Conservation (phyloP, 805 yeast species). For the Wickerhamiella kurtzmanii region DNA sequence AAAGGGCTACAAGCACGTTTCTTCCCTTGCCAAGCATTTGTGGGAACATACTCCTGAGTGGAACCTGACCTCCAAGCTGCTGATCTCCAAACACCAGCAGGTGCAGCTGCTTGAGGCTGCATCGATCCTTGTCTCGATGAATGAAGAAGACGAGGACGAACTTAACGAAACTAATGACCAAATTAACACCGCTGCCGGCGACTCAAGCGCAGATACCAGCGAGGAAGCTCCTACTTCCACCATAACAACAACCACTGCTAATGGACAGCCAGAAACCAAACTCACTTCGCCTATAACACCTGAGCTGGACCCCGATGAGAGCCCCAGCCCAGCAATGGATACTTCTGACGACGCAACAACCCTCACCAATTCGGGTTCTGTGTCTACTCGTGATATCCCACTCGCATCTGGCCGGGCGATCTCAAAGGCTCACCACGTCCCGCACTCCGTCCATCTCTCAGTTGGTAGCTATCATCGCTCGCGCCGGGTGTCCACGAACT, state of each 20-base stretch:
- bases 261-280: not conserved
- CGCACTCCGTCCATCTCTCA: not conserved
- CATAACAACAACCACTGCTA: not conserved
- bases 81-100: constrained; percentile 79
- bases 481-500: constrained; percentile 2
- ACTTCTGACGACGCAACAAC: no score
- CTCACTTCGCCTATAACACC: not conserved
- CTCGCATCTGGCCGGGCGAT: constrained; percentile 10
- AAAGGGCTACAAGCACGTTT: constrained; percentile 78
- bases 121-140: constrained; percentile 67
- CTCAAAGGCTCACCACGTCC: not conserved
- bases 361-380: no score
- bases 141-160: constrained; percentile 25
- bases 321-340: not conserved
- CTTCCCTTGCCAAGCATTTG: constrained; percentile 73
- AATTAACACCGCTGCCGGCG: constrained; percentile 16
- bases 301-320: not conserved
- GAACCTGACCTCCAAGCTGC: constrained; percentile 69
- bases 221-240: no score
- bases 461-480: not conserved
- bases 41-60: constrained; percentile 96
- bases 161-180: not conserved
- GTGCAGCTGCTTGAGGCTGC: constrained; percentile 56
- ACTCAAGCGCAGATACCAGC: no score
- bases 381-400: constrained; percentile 2